Percentiles rank a stretch among this genome's conserved stretches.
Evolutionary conservation across 1,284 basidiomycete species (phyloP).

Genomic region (Ceratobasidium sp.): DNA sequence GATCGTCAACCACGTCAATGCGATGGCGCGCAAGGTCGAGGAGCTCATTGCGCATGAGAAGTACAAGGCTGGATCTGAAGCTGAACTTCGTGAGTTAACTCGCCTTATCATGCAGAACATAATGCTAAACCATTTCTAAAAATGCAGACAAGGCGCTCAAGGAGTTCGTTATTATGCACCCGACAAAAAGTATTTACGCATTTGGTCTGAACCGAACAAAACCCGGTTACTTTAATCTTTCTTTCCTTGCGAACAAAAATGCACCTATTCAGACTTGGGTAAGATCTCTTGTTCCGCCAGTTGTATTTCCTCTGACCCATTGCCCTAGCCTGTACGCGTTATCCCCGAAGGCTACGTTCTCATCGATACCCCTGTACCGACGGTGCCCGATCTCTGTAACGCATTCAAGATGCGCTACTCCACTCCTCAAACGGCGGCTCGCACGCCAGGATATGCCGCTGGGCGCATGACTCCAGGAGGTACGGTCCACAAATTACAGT

Average conservation of each 20-base stretch:
- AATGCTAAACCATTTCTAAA: conserved; percentile 18
- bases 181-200: conserved; percentile 94
- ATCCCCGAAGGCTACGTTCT: conserved; percentile 92
- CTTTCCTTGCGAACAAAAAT: conserved; percentile 93
- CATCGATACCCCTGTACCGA: conserved; percentile 88
- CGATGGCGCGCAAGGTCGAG: conserved; percentile 94
- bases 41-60: conserved; percentile 97
- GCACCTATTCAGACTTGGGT: conserved; percentile 94
- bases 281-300: conserved; percentile 52
- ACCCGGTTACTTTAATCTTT: conserved; percentile 94
- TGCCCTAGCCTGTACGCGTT: conserved; percentile 83
- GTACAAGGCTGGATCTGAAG: conserved; percentile 89
- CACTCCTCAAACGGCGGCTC: conserved; percentile 57
- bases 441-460: conserved; percentile 84
- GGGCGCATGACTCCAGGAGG: conserved; percentile 78
- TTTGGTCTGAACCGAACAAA: conserved; percentile 92
- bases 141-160: conserved; percentile 85
- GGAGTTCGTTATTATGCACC: conserved; percentile 93
- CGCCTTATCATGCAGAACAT: neutral
- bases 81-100: conserved; percentile 83
- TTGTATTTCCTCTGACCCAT: conserved; percentile 15
- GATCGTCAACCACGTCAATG: conserved; percentile 97
- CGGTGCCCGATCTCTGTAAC: conserved; percentile 92
- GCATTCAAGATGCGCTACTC: conserved; percentile 79
- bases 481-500: neutral